A percentile compares a stretch with the other conserved stretches of the same genome.
Evolutionary conservation across 1,139 yeast genomes (phyloP).

Genomic region (Blastobotrys niveus): DNA sequence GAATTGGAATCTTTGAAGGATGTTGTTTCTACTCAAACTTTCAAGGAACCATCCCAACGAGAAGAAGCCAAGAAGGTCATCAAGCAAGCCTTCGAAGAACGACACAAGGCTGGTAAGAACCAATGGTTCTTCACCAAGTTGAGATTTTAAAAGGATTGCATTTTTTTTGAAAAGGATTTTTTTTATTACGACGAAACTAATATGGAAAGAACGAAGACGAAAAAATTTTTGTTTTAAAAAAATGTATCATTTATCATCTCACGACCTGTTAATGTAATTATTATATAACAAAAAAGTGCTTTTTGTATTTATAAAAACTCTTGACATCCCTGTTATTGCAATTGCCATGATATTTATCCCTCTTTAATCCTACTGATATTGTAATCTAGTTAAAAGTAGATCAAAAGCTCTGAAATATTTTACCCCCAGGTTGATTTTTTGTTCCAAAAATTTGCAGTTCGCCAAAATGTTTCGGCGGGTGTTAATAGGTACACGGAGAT

Average conservation of each 20-base stretch:
- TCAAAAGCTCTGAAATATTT: too few species aligned
- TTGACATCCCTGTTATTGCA: too few species aligned
- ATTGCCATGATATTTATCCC: too few species aligned
- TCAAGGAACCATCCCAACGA: constrained; percentile 97
- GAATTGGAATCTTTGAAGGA: constrained; percentile 95
- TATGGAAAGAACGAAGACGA: background rate
- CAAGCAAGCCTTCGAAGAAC: constrained; percentile 99
- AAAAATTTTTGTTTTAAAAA: background rate
- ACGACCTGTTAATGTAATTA: background rate
- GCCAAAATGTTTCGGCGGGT: constrained; percentile 1
- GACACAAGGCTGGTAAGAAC: constrained; percentile 99
- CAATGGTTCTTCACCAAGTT: constrained; percentile 99
- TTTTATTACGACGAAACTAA: background rate
- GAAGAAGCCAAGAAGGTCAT: constrained; percentile 99
- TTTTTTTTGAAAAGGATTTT: background rate
- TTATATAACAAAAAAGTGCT: background rate
- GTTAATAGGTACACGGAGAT: background rate
- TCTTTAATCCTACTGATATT: too few species aligned
- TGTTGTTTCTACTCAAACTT: constrained; percentile 87
- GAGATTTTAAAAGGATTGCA: constrained; percentile 64
- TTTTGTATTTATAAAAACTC: background rate
- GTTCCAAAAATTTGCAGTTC: background rate
- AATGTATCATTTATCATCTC: too few species aligned
- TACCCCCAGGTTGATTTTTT: too few species aligned
- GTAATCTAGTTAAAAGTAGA: too few species aligned